Conservation (phyloP, 2,329 filamentous ascomycete species). For the Anthostomella pinea region DNA sequence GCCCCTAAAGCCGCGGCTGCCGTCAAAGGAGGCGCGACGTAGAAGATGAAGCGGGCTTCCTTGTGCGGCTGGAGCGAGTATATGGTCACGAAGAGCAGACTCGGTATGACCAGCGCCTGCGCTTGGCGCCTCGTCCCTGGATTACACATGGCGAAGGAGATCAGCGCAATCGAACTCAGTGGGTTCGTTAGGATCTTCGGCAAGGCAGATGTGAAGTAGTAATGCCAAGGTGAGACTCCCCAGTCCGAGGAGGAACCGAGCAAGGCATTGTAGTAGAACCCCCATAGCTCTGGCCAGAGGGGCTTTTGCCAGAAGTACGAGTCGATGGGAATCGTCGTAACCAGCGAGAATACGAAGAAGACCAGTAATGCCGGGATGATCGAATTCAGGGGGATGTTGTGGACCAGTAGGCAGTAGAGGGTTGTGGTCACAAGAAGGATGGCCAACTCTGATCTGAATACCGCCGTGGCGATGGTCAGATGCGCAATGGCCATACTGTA, state of each 20-base stretch:
- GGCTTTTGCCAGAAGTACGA: constrained; percentile 89
- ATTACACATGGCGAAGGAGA: constrained; percentile 50
- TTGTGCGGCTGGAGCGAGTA: constrained; percentile 94
- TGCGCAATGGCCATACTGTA: constrained; percentile 67
- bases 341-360: constrained; percentile 65
- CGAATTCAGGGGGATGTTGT: constrained; percentile 18
- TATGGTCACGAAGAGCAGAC: constrained; percentile 67
- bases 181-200: constrained; percentile 86
- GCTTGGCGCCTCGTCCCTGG: constrained; percentile 44
- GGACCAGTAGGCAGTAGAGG: constrained; percentile 55
- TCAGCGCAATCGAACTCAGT: constrained; percentile 53
- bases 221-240: constrained; percentile 83
- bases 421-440: constrained; percentile 71
- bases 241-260: constrained; percentile 79
- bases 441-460: constrained; percentile 89
- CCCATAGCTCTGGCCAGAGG: constrained; percentile 86
- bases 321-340: constrained; percentile 72
- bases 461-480: constrained; percentile 73
- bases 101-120: constrained; percentile 58
- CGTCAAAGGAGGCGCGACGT: constrained; percentile 77
- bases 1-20: constrained; percentile 73
- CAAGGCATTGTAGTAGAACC: constrained; percentile 89
- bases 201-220: constrained; percentile 79
- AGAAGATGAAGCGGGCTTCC: constrained; percentile 93
- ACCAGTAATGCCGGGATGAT: constrained; percentile 65